phyloP scores from a whole-genome alignment of 768 basidiomycete species.

The Russula griseocarnosa region DNA sequence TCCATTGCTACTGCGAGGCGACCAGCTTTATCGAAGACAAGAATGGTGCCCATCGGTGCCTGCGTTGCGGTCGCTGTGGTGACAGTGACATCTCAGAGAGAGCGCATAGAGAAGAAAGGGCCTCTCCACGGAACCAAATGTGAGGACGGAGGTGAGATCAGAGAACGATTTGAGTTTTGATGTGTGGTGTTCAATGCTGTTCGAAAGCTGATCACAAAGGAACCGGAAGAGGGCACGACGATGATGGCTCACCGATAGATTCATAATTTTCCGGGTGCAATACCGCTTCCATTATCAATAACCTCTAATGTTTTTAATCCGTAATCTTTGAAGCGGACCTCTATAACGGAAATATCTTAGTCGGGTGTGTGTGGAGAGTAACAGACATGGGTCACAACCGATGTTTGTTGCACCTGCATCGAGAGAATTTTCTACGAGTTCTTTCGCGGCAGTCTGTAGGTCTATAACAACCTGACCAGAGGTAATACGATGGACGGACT shows the following conservation, averaged over 20 bases:
- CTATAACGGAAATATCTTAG: conserved; percentile 39
- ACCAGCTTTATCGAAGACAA: conserved; percentile 72
- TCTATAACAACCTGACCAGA: conserved; percentile 95
- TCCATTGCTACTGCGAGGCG: conserved; percentile 49
- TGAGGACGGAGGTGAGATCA: conserved; percentile 66
- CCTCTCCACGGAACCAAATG: conserved; percentile 95
- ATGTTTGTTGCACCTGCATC: conserved; percentile 88
- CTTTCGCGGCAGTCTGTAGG: conserved; percentile 91
- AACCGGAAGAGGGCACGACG: neutral
- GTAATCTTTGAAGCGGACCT: conserved; percentile 85
- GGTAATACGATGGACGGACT: conserved; percentile 82
- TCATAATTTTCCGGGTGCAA: conserved; percentile 72
- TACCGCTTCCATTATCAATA: conserved; percentile 88
- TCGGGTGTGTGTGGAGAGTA: neutral
- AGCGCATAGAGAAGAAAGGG: conserved; percentile 88
- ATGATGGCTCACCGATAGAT: conserved; percentile 57
- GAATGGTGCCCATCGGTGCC: conserved; percentile 71
- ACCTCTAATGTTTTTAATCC: conserved; percentile 83
- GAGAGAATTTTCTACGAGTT: conserved; percentile 92
- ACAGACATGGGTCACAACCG: conserved; percentile 46
- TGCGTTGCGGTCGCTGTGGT: conserved; percentile 67
- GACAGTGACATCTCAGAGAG: conserved; percentile 65
- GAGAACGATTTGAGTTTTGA: conserved; percentile 80
- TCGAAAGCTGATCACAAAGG: neutral
- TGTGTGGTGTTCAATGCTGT: conserved; percentile 84